Conservation (phyloP, 768 basidiomycete species). For the Boletus speciosus region DNA sequence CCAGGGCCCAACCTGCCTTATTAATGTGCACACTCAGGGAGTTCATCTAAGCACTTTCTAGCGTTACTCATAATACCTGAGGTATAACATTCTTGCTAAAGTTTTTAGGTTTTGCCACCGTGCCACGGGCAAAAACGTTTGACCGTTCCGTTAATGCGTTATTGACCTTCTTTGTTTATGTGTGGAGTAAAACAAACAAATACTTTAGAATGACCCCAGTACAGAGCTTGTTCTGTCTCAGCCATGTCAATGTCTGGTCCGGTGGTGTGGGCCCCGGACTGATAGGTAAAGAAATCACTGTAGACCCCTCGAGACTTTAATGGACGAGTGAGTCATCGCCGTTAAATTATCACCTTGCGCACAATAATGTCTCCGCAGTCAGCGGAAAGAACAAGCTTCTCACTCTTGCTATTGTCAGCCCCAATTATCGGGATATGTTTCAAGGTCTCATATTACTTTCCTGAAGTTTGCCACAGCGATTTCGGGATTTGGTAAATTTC, state of each 20-base stretch:
- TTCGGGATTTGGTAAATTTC: background rate
- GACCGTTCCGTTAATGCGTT: no score
- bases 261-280: background rate
- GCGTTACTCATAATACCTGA: background rate
- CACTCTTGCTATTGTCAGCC: conserved; percentile 11
- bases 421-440: background rate
- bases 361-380: background rate
- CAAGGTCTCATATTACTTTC: background rate
- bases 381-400: conserved; percentile 14
- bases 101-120: no score
- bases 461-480: background rate
- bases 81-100: background rate
- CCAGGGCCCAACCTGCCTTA: background rate
- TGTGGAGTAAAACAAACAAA: no score
- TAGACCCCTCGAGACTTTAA: background rate
- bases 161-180: no score
- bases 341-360: background rate
- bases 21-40: background rate
- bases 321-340: conserved; percentile 11
- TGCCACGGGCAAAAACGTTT: no score
- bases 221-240: background rate
- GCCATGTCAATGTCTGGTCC: background rate
- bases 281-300: conserved; percentile 3
- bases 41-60: background rate
- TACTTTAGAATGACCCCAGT: background rate